Base-by-base conservation (phyloP, 257 asterid species). In the Capsicum chinense region DNA sequence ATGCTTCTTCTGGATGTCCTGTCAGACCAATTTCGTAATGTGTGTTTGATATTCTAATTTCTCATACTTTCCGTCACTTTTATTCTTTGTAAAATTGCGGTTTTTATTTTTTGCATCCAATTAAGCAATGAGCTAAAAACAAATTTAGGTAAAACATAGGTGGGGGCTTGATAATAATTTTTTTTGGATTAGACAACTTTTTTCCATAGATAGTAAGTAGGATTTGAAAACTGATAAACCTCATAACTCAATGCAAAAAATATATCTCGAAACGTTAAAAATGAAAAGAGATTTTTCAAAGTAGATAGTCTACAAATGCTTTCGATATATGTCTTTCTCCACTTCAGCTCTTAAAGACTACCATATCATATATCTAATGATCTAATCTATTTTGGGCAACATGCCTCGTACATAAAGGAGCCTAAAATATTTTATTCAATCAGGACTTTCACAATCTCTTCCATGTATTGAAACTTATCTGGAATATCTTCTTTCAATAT, bases 1-100 rank as follows among this genome's bases (percentile, higher is more conserved):
- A 95, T 97, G 99, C 89, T 86, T 63, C 92, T 95, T 37, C 87
- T 95, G 44, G 99, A 95, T 89, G 97, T 98, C 56, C 89, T 94
- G 21, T 89, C 96, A 81, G 92, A 93, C 60, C 92, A 96, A 50
- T 88, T 91, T 68, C 97, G 97, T 74, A 88, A 91, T 87, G 99
- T 95, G 88, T 60, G 96, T 90, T 67, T n/a, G 63, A 71, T 54
- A 74, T 26, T 37, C 17, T 48, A 17, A 13, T 16, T 52, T 39
- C 35, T 13, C n/a, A n/a, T 39, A 57, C 69, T 83, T 81, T 13
- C 71, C 9, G 44, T 59, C 63, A 64, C 54, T 66, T 15, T 54
- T 52, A 8, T 76, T 76, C 63, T 76, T 26, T 76, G 33, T 26
- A 26, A 26, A 26, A 8, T 19, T 74, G 12, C 42, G 4, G 62